Conservation (phyloP, 495 filamentous ascomycete species). For the Clohesyomyces aquaticus region DNA sequence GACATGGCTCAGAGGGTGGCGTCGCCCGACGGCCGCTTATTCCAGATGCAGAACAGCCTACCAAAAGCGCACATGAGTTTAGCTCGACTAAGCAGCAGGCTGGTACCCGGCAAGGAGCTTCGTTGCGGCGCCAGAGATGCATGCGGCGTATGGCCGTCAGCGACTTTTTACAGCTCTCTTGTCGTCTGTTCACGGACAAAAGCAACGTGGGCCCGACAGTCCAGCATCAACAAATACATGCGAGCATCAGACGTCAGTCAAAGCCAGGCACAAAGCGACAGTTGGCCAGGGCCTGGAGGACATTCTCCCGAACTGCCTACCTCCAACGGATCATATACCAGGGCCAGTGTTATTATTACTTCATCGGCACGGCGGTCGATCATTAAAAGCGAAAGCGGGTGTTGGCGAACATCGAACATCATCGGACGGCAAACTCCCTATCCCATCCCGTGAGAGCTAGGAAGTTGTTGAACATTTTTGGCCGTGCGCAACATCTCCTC, state of each 20-base stretch:
- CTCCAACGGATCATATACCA: neutral
- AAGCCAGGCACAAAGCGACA: no score
- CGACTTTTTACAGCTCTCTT: neutral
- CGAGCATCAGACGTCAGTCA: no score
- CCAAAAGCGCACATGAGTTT: neutral
- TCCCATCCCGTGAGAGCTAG: slow-evolving; percentile 20
- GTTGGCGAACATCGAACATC: slow-evolving; percentile 27
- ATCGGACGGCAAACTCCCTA: slow-evolving; percentile 25
- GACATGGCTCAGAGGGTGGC: slow-evolving; percentile 8
- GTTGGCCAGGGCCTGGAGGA: no score
- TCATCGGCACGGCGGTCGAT: slow-evolving; percentile 31
- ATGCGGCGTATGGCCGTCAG: neutral
- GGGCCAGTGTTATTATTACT: slow-evolving; percentile 17
- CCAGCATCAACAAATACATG: no score
- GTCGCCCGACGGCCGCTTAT: no score
- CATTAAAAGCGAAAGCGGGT: slow-evolving; percentile 23
- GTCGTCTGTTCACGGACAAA: neutral
- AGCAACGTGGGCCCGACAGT: neutral
- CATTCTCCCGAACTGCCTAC: neutral
- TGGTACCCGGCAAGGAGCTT: neutral
- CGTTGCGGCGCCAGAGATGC: neutral
- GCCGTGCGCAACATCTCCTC: slow-evolving; percentile 8
- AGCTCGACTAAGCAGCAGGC: neutral
- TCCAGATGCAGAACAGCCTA: neutral
- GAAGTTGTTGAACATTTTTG: slow-evolving; percentile 34